Evolutionary conservation across 2,329 filamentous ascomycete species (phyloP).

Genomic region (Trichoderma afroharzianum): DNA sequence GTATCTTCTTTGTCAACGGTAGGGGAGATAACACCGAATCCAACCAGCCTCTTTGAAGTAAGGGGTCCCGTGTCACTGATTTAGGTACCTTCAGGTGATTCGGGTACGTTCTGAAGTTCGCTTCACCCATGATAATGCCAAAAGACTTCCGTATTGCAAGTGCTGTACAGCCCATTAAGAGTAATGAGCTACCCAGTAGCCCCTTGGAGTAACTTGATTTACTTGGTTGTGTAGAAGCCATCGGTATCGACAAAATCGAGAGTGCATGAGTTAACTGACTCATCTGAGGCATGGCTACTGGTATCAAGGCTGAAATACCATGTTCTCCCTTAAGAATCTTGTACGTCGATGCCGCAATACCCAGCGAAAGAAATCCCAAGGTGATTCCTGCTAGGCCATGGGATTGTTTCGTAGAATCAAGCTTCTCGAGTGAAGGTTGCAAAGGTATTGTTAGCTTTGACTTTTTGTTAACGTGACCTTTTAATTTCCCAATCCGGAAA

Average conservation of each 20-base stretch:
- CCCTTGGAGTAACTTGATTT: neutral
- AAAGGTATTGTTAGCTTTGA: neutral
- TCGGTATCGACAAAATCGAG: neutral
- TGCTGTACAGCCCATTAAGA: neutral
- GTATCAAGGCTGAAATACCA: neutral
- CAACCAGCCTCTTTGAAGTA: neutral
- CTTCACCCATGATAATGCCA: neutral
- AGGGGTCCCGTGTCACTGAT: neutral
- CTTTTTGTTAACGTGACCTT: neutral
- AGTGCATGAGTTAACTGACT: neutral
- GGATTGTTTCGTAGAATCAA: neutral
- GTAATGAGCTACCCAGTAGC: neutral
- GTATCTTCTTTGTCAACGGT: constrained; percentile 39
- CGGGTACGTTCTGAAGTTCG: neutral
- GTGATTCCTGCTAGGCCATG: neutral
- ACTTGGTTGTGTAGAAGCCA: neutral
- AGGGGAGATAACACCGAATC: constrained; percentile 27
- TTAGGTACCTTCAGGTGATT: neutral
- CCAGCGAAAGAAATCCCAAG: neutral
- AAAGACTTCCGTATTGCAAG: neutral
- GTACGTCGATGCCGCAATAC: neutral
- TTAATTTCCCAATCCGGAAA: neutral
- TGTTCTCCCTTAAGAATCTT: neutral
- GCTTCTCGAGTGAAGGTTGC: neutral
- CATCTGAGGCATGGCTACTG: neutral